Evolutionary conservation across 352 stramenopile genomes (phyloP), one percentile per base, ranked within the genome.

Genomic region (Pythium plurisporium): DNA sequence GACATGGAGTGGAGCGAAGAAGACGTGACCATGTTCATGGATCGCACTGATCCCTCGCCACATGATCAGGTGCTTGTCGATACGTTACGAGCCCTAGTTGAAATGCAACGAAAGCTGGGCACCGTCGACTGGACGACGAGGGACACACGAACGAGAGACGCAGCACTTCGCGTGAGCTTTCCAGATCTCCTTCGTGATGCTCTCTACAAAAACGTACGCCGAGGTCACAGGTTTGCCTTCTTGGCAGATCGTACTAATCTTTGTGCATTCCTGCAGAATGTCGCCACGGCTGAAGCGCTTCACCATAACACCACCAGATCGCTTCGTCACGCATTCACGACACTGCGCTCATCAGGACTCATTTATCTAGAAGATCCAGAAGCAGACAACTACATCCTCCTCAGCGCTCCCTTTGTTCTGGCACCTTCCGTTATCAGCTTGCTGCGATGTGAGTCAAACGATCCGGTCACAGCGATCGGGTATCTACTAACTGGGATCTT

Each of bases 291-390:
- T 7, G 31, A 48, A 11, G 46, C 20, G 11, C 41, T 62, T 14
- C 45, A 57, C 43, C 56, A 69, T 31, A 7, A 22, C 14, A 23
- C 57, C 37, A 53, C 49, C 43, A 44, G 58, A 34, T 59, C 62
- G 29, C 19, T 84, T 31, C 81, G 79, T 20, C 69, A 67, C 31
- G 58, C 56, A 5, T 91, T 89, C 29, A 59, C 62, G 17, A 69
- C 42, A 22, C 41, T 91, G 38, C 65, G 73, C 33, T 70, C 40
- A 14, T 48, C 62, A 17, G 81, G 81, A 0, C 55, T 91, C 12
- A 52, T 91, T 22, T 82, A 74, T 36, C 64, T 91, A 27, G 72
- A 87, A 66, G 69, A 91, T 38, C 49, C 69, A 20, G 64, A 69
- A 26, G 51, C 63, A 0, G 81, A 91, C 64, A 55, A 60, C 6